phyloP scores from a whole-genome alignment of 2,329 filamentous ascomycete genomes.

The Xylaria polymorpha region DNA sequence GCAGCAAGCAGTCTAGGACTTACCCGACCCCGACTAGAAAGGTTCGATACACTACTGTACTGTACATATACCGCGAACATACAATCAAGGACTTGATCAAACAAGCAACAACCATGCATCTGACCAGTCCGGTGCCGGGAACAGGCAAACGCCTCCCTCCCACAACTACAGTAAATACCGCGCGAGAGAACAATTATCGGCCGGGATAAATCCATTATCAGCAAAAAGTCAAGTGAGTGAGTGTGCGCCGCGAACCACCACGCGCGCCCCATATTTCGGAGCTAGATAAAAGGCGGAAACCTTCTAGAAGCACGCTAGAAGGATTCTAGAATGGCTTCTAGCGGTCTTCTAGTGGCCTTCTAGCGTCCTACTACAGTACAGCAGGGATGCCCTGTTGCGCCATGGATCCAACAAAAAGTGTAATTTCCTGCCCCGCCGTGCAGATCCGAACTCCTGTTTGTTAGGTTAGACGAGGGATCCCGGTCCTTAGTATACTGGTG shows the following conservation, averaged over 20 bases:
- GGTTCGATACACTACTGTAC: neutral
- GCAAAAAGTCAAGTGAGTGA: neutral
- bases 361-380: neutral
- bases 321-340: slow-evolving; percentile 2
- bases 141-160: neutral
- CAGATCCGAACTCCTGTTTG: neutral
- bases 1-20: neutral
- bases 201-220: too few species aligned
- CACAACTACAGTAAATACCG: neutral
- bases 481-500: neutral
- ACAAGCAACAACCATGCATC: neutral
- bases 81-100: neutral
- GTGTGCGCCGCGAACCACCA: slow-evolving; percentile 11
- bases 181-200: neutral
- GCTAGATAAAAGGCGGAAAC: slow-evolving; percentile 10
- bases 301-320: slow-evolving; percentile 3
- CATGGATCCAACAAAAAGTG: neutral
- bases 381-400: too few species aligned
- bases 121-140: neutral
- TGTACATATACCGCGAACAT: too few species aligned
- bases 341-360: too few species aligned
- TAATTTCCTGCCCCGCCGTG: neutral
- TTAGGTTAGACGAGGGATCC: neutral
- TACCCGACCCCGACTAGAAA: neutral
- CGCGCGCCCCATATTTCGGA: too few species aligned